Evolutionary conservation across 1,139 yeast genomes (phyloP).

Genomic region (Geotrichum bryndzae): DNA sequence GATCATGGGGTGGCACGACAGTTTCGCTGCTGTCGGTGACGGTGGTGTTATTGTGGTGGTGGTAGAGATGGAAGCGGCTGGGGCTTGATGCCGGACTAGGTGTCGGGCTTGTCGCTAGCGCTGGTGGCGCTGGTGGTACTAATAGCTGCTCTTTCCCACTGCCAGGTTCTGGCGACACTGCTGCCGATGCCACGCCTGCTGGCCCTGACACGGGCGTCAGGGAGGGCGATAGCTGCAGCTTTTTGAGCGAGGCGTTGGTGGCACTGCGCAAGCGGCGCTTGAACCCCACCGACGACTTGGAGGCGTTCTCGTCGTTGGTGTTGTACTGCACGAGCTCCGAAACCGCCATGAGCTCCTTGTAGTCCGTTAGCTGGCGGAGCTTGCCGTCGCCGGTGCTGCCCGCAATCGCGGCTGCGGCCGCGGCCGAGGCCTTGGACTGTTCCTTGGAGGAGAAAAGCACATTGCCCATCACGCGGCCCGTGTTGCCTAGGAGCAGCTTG

Average conservation of each 20-base stretch:
- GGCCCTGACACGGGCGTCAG: not conserved
- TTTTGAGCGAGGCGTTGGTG: not conserved
- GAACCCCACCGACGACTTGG: not conserved
- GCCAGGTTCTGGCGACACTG: not conserved
- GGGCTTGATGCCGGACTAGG: too few relatives aligned
- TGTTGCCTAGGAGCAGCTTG: conserved; percentile 59
- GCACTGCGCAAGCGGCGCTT: not conserved
- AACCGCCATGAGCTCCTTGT: conserved; percentile 32
- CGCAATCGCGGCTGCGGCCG: not conserved
- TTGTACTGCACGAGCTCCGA: conserved; percentile 25
- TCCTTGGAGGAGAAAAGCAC: not conserved
- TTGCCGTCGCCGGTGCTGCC: conserved; percentile 16
- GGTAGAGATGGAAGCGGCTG: too few relatives aligned
- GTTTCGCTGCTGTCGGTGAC: not conserved
- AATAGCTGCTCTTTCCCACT: not conserved
- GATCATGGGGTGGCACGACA: not conserved
- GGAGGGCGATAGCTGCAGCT: not conserved
- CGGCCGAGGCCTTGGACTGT: not conserved
- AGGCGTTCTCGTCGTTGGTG: not conserved
- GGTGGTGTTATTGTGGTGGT: too few relatives aligned
- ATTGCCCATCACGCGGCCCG: conserved; percentile 75
- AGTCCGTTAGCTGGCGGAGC: conserved; percentile 32
- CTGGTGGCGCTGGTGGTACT: too few relatives aligned
- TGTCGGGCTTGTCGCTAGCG: too few relatives aligned
- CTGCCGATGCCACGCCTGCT: not conserved